Conservation (phyloP, 768 basidiomycete genomes). For the Hortiboletus flavorubellus region DNA sequence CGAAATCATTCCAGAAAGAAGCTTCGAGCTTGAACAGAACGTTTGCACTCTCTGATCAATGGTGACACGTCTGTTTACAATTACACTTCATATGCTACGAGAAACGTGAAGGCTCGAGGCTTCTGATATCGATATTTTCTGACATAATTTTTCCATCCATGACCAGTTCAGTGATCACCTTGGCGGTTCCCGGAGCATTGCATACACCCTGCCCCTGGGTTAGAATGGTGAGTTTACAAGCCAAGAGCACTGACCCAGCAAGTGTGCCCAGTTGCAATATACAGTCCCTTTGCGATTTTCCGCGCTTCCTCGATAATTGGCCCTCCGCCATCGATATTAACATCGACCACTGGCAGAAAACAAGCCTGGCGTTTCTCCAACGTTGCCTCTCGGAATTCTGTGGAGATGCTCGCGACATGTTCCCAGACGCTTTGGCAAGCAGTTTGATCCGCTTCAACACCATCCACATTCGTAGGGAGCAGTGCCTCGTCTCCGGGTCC, state of each 20-base stretch:
- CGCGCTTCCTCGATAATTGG: constrained; percentile 70
- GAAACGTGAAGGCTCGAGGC: constrained; percentile 41
- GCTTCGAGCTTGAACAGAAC: background rate
- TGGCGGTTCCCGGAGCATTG: constrained; percentile 83
- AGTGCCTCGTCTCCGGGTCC: constrained; percentile 72
- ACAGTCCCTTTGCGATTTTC: constrained; percentile 56
- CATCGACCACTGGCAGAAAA: constrained; percentile 62
- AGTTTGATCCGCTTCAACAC: constrained; percentile 54
- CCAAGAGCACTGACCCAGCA: constrained; percentile 60
- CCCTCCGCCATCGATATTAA: constrained; percentile 42
- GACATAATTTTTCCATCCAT: constrained; percentile 62
- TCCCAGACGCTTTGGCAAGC: constrained; percentile 56
- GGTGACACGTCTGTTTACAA: background rate
- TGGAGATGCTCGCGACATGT: constrained; percentile 60
- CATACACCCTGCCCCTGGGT: constrained; percentile 56
- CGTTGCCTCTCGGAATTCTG: constrained; percentile 50
- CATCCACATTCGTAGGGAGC: constrained; percentile 68
- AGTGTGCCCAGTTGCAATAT: constrained; percentile 75
- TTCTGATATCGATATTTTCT: constrained; percentile 51
- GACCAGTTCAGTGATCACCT: constrained; percentile 65
- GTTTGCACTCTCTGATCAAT: background rate
- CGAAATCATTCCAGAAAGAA: background rate
- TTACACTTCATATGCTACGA: constrained; percentile 19
- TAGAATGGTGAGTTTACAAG: background rate
- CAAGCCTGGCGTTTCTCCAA: constrained; percentile 67